Conservation (phyloP, 192 early-diverging fungal species). For the Dissophora ornata region DNA sequence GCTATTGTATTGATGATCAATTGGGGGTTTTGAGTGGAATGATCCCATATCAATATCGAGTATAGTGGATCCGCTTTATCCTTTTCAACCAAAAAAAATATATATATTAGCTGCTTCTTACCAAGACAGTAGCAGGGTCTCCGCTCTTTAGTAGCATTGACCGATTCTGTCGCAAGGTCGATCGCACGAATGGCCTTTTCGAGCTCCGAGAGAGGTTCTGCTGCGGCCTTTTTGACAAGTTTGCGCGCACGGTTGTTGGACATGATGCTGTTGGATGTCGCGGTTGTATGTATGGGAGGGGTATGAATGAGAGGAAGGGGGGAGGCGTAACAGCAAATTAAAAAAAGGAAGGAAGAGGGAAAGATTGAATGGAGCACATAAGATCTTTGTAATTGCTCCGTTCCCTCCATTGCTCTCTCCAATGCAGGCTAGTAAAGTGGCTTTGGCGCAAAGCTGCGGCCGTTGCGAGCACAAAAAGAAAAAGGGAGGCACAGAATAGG, state of each 20-base stretch:
- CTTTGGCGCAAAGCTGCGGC: no score
- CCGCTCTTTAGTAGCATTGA: slow-evolving; percentile 53
- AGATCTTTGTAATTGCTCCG: no score
- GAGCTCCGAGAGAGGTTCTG: slow-evolving; percentile 57
- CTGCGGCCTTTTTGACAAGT: slow-evolving; percentile 52
- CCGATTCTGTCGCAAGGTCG: slow-evolving; percentile 59
- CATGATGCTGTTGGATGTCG: slow-evolving; percentile 3
- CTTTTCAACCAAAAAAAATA: no score
- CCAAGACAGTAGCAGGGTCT: slow-evolving; percentile 63
- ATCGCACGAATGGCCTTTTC: slow-evolving; percentile 60
- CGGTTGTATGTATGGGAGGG: neutral
- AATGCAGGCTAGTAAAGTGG: no score
- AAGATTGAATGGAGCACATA: neutral
- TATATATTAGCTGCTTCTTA: no score
- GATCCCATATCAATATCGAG: neutral
- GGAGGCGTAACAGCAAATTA: no score
- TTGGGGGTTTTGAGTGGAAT: neutral
- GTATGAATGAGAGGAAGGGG: neutral
- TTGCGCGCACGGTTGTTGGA: slow-evolving; percentile 58
- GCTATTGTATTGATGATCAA: slow-evolving; percentile 40
- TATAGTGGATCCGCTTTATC: no score
- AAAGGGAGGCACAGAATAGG: neutral
- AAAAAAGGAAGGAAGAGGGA: neutral
- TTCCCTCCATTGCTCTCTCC: no score
- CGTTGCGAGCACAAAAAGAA: neutral